Evolutionary conservation across 106 monocot species (phyloP).

Genomic region (Narthecium ossifragum): DNA sequence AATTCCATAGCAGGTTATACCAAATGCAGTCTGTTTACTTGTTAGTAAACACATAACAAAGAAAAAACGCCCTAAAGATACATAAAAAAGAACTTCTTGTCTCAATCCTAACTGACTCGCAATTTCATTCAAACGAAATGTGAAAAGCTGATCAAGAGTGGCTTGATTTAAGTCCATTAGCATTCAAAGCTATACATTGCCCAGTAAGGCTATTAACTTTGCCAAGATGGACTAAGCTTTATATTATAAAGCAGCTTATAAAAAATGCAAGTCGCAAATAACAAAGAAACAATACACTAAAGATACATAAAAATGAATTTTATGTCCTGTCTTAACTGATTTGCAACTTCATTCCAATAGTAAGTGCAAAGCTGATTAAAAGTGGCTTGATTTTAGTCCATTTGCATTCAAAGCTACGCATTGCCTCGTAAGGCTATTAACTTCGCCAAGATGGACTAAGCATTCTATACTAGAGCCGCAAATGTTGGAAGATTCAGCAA

Average conservation of each 20-base stretch:
- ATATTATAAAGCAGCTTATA: not conserved
- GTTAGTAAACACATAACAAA: too few species aligned
- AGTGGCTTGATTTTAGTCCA: conserved; percentile 11
- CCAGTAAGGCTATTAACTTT: not conserved
- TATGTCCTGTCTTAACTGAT: conserved; percentile 9
- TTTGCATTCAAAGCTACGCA: conserved; percentile 20
- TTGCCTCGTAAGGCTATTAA: conserved; percentile 3
- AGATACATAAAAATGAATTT: not conserved
- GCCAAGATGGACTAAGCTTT: conserved; percentile 1
- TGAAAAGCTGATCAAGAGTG: not conserved
- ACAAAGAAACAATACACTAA: not conserved
- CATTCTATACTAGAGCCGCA: not conserved
- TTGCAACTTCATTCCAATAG: not conserved
- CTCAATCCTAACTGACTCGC: too few species aligned
- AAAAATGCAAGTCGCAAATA: not conserved
- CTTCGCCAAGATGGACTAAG: conserved; percentile 17
- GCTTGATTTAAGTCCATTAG: conserved; percentile 4
- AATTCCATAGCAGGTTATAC: too few species aligned
- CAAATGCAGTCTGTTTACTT: too few species aligned
- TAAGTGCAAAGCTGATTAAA: conserved; percentile 3
- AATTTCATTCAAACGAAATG: too few species aligned
- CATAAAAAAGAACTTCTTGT: too few species aligned
- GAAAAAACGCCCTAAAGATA: too few species aligned
- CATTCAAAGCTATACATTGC: conserved; percentile 3
- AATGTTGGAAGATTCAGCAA: not conserved